Percentiles rank a stretch among this genome's conserved stretches.
These are phyloP conservation scores for Russula foetens DNA, from an alignment of 768 basidiomycete species.

Conservation along the genomic window DNA sequence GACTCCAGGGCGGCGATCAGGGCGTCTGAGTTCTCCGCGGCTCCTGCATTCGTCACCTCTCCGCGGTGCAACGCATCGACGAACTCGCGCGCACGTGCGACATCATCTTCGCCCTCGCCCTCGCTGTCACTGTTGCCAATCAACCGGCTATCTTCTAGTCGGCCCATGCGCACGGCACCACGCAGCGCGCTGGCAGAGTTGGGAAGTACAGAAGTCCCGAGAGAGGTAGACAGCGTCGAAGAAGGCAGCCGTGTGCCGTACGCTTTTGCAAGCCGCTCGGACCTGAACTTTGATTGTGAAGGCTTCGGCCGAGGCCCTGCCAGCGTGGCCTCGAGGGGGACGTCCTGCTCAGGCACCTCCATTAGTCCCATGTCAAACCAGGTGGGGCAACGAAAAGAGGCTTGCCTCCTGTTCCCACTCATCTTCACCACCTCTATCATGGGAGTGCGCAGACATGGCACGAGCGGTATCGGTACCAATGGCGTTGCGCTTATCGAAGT, in stretches of 20 bases:
- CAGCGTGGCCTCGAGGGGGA: slow-evolving; percentile 36
- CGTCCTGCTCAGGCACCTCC: slow-evolving; percentile 29
- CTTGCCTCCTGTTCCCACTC: slow-evolving; percentile 41
- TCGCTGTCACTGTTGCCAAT: slow-evolving; percentile 27
- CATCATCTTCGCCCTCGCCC: slow-evolving; percentile 23
- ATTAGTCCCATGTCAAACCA: neutral
- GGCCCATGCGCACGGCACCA: slow-evolving; percentile 26
- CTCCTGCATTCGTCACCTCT: slow-evolving; percentile 28
- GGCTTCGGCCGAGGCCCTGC: slow-evolving; percentile 36
- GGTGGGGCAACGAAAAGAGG: neutral
- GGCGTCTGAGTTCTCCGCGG: slow-evolving; percentile 13
- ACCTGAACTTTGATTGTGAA: slow-evolving; percentile 57
- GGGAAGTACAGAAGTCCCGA: slow-evolving; percentile 27
- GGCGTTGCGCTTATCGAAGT: slow-evolving; percentile 50
- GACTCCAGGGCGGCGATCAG: slow-evolving; percentile 13
- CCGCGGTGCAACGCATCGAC: slow-evolving; percentile 25
- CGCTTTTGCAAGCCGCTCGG: slow-evolving; percentile 30
- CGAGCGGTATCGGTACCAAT: slow-evolving; percentile 47
- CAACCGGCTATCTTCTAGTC: slow-evolving; percentile 24
- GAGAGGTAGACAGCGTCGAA: slow-evolving; percentile 24
- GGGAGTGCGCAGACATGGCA: slow-evolving; percentile 41
- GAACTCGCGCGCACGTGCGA: slow-evolving; percentile 21
- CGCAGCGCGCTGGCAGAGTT: slow-evolving; percentile 23
- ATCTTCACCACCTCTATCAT: slow-evolving; percentile 28
- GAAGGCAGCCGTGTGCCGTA: slow-evolving; percentile 14